These are phyloP conservation scores for Calendula officinalis DNA, from an alignment of 129 eudicot species.

Conservation along the genomic window DNA sequence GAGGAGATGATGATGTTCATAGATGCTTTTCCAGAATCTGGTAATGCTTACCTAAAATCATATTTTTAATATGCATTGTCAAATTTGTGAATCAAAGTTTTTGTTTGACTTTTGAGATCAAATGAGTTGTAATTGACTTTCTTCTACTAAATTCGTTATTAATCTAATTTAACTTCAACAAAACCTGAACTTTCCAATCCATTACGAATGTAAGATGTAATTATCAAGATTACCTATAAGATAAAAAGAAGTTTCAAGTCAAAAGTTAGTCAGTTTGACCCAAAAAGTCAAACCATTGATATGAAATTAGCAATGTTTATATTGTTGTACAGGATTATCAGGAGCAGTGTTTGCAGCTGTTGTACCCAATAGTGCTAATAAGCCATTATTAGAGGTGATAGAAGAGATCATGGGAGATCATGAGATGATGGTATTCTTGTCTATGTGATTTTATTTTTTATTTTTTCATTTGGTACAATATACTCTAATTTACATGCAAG, in stretches of 20 bases:
- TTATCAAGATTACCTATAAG: neutral
- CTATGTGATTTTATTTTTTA: neutral
- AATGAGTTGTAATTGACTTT: neutral
- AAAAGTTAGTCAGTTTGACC: neutral
- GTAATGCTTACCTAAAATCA: slow-evolving; percentile 33
- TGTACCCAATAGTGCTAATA: slow-evolving; percentile 87
- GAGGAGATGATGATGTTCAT: slow-evolving; percentile 99
- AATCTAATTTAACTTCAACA: slow-evolving; percentile 3
- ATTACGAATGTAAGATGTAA: neutral
- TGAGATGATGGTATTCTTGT: slow-evolving; percentile 66
- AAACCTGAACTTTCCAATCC: neutral
- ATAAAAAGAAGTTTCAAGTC: neutral
- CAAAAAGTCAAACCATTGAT: slow-evolving; percentile 9
- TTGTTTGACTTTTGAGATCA: neutral
- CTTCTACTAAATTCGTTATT: neutral
- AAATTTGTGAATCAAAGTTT: neutral
- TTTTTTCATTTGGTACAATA: neutral
- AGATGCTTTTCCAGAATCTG: slow-evolving; percentile 78
- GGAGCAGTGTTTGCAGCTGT: slow-evolving; percentile 88
- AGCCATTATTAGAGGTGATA: slow-evolving; percentile 68
- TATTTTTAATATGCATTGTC: neutral
- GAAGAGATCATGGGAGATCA: slow-evolving; percentile 96
- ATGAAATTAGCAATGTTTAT: neutral
- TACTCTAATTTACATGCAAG: neutral
- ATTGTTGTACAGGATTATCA: slow-evolving; percentile 51